Percentiles rank a stretch among this genome's conserved stretches.
phyloP scores from a whole-genome alignment of 108 stramenopile species.

The Cyclotella kingstonii region DNA sequence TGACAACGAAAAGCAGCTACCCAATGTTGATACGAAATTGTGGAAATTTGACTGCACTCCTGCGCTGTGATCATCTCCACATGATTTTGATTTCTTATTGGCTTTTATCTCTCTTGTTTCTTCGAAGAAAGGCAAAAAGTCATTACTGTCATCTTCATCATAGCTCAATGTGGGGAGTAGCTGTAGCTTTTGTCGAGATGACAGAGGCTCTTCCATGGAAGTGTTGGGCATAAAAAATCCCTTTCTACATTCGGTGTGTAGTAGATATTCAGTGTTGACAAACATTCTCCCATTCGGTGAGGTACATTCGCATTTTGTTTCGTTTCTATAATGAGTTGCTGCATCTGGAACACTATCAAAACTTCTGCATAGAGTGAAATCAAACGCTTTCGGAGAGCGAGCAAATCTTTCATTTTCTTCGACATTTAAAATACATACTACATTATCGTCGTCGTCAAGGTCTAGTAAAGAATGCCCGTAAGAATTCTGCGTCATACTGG shows the following conservation, averaged over 20 bases:
- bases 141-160: slow-evolving; percentile 10
- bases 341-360: slow-evolving; percentile 10
- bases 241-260: neutral
- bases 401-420: slow-evolving; percentile 10
- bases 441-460: slow-evolving; percentile 12
- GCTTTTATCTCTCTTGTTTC: slow-evolving; percentile 14
- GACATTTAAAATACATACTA: neutral
- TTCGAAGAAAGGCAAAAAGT: slow-evolving; percentile 15
- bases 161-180: slow-evolving; percentile 4
- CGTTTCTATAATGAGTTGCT: slow-evolving; percentile 2
- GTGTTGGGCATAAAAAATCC: slow-evolving; percentile 1
- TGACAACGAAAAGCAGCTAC: slow-evolving; percentile 7
- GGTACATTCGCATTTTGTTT: neutral
- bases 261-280: neutral
- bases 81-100: slow-evolving; percentile 7
- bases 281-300: slow-evolving; percentile 3
- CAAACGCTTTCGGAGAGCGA: neutral
- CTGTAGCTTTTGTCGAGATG: slow-evolving; percentile 9
- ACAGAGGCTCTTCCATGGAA: slow-evolving; percentile 14
- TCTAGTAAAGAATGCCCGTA: slow-evolving; percentile 9
- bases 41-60: slow-evolving; percentile 2
- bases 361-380: slow-evolving; percentile 6
- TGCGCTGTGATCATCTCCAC: neutral
- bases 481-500: neutral
- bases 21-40: slow-evolving; percentile 10